Base-by-base conservation (phyloP, 2,329 filamentous ascomycete genomes). In the Blastomyces emzantsi region DNA sequence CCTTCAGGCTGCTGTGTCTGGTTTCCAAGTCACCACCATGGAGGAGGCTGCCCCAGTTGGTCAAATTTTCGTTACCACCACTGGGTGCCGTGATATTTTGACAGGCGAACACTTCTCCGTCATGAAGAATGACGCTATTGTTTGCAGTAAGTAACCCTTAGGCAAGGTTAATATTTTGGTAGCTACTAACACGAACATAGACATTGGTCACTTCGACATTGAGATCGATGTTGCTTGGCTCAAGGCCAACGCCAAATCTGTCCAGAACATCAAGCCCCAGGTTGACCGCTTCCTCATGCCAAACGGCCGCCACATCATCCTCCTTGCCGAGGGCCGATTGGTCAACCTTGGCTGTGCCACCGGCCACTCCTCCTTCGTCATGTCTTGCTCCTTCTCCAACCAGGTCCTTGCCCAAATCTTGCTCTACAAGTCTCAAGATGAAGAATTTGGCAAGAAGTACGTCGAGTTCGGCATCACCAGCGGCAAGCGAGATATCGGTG, bases 321-420 rank as follows among this genome's bases (percentile, higher is more conserved):
- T 99, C 74, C 87, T 99, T 69, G 94, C 94, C 68, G 94, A 97
- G 85, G 94, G 94, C 73, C 93, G 94, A 84, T 90, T 99, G 70
- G 94, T 99, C 83, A 99, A 99, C 89, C 85, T 99, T 73, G 94
- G 94, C 80, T 99, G 94, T 81, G 94, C 94, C 77, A 99, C 94
- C 69, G 94, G 94, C 72, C 94, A 99, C 89, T 96, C 92, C 71
- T 97, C 93, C 62, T 99, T 99, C 81, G 94, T 99, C 85, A 97
- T 99, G 94, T 97, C 92, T 73, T 99, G 94, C 89, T 97, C 93
- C 69, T 99, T 99, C 89, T 96, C 92, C 86, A 99, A 99, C 89
- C 94, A 99, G 86, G 94, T 97, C 74, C 90, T 99, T 78, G 94
- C 94, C 71, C 94, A 99, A 85, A 97, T 99, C 83, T 89, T 96